Evolutionary conservation across 2,329 filamentous ascomycete genomes (phyloP).

Genomic region (Exophiala sp.): DNA sequence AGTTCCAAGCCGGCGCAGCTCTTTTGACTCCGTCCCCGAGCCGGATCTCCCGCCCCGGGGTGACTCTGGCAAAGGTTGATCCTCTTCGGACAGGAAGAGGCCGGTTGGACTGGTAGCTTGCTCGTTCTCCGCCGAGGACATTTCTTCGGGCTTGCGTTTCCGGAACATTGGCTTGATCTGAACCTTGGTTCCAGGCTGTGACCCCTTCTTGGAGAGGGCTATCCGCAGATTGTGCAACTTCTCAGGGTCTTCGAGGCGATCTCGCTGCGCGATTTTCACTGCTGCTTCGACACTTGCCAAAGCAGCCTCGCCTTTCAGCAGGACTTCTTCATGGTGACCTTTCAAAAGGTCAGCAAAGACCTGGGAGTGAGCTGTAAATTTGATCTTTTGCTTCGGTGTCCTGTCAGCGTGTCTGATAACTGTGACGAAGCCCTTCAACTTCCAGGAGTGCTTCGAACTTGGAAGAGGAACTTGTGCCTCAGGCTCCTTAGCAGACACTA

Average conservation of each 20-base stretch:
- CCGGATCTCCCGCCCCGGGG: constrained; percentile 6
- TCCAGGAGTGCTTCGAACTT: constrained; percentile 90
- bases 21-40: constrained; percentile 26
- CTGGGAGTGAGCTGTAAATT: constrained; percentile 96
- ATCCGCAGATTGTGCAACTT: constrained; percentile 86
- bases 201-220: constrained; percentile 85
- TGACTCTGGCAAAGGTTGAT: not conserved
- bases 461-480: constrained; percentile 51
- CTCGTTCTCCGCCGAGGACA: constrained; percentile 7
- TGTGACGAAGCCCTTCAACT: constrained; percentile 93
- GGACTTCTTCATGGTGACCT: constrained; percentile 92
- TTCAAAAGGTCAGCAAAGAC: constrained; percentile 93
- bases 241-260: constrained; percentile 75
- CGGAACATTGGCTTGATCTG: constrained; percentile 99
- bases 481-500: constrained; percentile 22
- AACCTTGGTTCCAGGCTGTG: constrained; percentile 93
- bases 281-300: constrained; percentile 84
- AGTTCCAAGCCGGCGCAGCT: constrained; percentile 50
- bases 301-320: constrained; percentile 87
- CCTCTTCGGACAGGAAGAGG: not conserved
- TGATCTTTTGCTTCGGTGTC: constrained; percentile 98
- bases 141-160: constrained; percentile 70
- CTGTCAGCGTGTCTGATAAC: constrained; percentile 95
- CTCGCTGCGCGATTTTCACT: constrained; percentile 73
- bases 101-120: not conserved